Evolutionary conservation across 148 eudicot genomes (phyloP), one percentile per base, ranked within the genome.

Genomic region (Persicaria tinctoria): DNA sequence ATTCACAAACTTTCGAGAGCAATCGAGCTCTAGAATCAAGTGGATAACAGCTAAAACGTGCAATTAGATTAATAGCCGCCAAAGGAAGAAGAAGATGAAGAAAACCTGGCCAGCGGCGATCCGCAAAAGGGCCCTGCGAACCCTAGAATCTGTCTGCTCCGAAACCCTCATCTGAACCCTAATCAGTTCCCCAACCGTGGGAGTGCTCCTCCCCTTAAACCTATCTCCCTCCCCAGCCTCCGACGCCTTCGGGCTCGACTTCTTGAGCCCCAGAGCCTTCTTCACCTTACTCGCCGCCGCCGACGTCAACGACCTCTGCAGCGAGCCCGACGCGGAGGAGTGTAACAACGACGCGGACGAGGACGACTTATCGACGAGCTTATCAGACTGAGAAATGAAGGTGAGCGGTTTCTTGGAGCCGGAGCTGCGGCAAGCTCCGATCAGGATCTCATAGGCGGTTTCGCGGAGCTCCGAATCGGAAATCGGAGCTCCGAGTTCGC

Each of bases 121-220:
- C 76, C 97, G 80, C 72, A 95, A 77, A 13, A 92, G 79, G 18
- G 88, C 93, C 38, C 97, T 77, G 10, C 99, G 73, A 79, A 92
- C 87, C 83, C 97, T 84, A 18, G 97, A 87, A 90, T 95, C 99
- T 56, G 83, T 79, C 60, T 80, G 81, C 74, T 92, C 99, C 54
- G 92, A 83, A 75, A 95, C 84, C 86, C 83, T 84, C 97, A 95
- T 84, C 86, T 95, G 99, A 72, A 89, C 83, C 85, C 97, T 90
- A 62, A 95, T 77, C 74, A 95, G 71, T 82, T 94, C 99, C 4
- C 91, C 92, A 13, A 84, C 83, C 4, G 86, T 80, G n/a, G 59
- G 80, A n/a, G 76, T 51, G 59, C 77, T 78, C 80, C 55, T 80
- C 75, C 68, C 76, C 79, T 27, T 80, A 78, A 8, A 80, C 82